Evolutionary conservation across 192 early-diverging fungal genomes (phyloP), one percentile per base, ranked within the genome.

Genomic region (Rhizophagus prolifer): DNA sequence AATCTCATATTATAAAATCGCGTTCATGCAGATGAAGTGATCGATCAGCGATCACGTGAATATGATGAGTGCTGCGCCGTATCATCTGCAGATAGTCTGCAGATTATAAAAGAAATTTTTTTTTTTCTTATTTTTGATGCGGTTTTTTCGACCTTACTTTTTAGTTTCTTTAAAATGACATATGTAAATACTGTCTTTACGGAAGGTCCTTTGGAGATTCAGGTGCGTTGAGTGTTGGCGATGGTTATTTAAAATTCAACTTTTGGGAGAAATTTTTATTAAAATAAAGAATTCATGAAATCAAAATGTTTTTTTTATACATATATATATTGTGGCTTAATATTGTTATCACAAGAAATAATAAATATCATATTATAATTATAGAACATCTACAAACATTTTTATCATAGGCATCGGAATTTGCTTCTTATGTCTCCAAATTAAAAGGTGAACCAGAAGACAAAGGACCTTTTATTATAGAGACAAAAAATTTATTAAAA

Each of bases 351-450:
- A 23, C 21, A 60, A 60, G 59, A 60, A 60, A 23, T 60, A 21
- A 60, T 60, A 60, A 25, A 60, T 23, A 25, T 60, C 21, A 60
- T 23, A 60, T 60, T 25, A 25, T 23, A 60, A 28, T 64, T 28
- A 28, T 16, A 64, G n/a, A 28, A 16, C 62, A 9, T 30, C 25
- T 28, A 64, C 23, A 64, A 28, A 30, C 23, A 64, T 16, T n/a
- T 25, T 26, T 47, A 47, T 59, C 23, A 59, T 78, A 95, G 91
- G 85, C 90, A 71, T 77, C 82, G 54, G 92, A 95, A 79, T 87
- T 95, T 66, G 92, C 92, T 47, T 81, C 85, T 62, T 90, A 91
- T 67, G 86, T 95, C 79, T 85, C 85, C 72, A 81, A 79, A 31
- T 83, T 89, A 65, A 87, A 86, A 19, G 86, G 86, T 70, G 85